These are phyloP conservation scores for Zygotorulaspora sp. DNA, from an alignment of 805 yeast species.

Conservation along the genomic window DNA sequence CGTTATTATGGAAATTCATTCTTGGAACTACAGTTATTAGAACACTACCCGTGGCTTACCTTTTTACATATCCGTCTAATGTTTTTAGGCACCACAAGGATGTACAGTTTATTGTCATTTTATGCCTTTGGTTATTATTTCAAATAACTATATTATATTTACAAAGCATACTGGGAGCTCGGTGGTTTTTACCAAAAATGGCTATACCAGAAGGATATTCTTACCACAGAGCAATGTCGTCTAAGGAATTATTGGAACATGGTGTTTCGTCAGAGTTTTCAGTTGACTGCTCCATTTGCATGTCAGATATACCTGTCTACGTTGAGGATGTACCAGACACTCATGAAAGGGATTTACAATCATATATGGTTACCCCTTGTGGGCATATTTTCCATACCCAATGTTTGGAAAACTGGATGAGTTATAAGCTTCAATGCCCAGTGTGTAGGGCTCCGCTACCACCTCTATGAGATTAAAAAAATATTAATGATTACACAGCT, in stretches of 20 bases:
- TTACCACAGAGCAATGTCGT: constrained; percentile 49
- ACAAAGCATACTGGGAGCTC: constrained; percentile 69
- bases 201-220: constrained; percentile 78
- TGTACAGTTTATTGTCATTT: constrained; percentile 42
- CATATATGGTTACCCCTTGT: constrained; percentile 86
- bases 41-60: constrained; percentile 59
- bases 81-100: constrained; percentile 70
- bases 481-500: no score
- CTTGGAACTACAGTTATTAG: constrained; percentile 61
- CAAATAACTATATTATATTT: constrained; percentile 57
- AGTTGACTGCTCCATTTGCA: constrained; percentile 85
- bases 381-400: constrained; percentile 82
- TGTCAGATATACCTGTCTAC: constrained; percentile 54
- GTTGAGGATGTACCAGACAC: constrained; percentile 32
- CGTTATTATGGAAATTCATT: constrained; percentile 73
- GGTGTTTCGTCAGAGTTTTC: constrained; percentile 41
- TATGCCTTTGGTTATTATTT: constrained; percentile 51
- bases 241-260: constrained; percentile 31
- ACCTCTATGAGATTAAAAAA: constrained; percentile 70
- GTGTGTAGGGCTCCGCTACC: constrained; percentile 85
- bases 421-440: constrained; percentile 87
- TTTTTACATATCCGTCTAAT: constrained; percentile 49
- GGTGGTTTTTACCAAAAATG: constrained; percentile 75
- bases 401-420: constrained; percentile 94
- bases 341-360: constrained; percentile 39